Conservation (phyloP, 176 grass and related monocot genomes). For the Areca catechu region DNA sequence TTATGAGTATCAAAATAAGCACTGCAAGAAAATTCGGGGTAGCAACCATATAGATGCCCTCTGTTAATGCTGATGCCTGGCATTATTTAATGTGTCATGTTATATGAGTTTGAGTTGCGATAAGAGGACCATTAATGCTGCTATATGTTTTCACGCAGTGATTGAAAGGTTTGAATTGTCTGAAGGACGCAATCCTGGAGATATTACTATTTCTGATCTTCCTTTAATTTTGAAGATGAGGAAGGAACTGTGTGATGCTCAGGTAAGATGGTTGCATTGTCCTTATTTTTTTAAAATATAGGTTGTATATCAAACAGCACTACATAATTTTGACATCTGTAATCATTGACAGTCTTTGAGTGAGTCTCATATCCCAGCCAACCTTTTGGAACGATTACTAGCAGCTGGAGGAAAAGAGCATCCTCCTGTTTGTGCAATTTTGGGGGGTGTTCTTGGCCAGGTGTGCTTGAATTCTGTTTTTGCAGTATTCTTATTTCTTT, state of each 20-base stretch:
- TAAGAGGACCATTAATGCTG: too few species aligned
- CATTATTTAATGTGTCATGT: too few species aligned
- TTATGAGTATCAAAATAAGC: too few species aligned
- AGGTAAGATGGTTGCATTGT: conserved; percentile 31
- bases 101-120: too few species aligned
- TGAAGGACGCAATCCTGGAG: conserved; percentile 42
- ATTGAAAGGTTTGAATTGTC: conserved; percentile 72
- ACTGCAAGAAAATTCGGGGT: too few species aligned
- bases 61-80: too few species aligned
- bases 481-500: background rate
- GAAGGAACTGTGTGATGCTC: conserved; percentile 70
- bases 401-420: conserved; percentile 60
- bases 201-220: conserved; percentile 59
- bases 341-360: conserved; percentile 53
- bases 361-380: conserved; percentile 53
- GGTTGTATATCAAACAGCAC: too few species aligned
- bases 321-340: too few species aligned
- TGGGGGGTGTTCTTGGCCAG: conserved; percentile 98
- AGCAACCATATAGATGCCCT: too few species aligned
- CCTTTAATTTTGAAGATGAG: conserved; percentile 46
- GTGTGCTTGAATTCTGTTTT: conserved; percentile 18
- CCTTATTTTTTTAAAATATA: conserved; percentile 3
- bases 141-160: conserved; percentile 37
- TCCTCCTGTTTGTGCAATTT: conserved; percentile 81
- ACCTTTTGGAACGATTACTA: conserved; percentile 59